Conservation (phyloP, 1,284 basidiomycete genomes). For the Bjerkandera adusta region DNA sequence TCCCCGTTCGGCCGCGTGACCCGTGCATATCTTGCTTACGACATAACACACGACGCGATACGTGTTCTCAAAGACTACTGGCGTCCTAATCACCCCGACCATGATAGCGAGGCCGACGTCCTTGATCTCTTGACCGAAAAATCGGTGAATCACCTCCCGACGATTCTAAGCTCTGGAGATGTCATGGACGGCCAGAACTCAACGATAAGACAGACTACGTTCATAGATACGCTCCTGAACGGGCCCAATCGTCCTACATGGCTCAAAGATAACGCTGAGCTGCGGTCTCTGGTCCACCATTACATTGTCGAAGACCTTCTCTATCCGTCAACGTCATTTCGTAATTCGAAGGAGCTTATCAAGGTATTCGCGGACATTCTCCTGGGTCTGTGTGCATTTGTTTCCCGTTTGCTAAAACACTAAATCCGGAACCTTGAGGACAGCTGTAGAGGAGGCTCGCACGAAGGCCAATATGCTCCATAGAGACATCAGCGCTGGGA, state of each 20-base stretch:
- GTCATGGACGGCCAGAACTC: not conserved
- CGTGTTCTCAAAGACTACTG: not conserved
- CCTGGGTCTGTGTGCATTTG: not conserved
- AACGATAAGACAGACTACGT: not conserved
- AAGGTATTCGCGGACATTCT: not conserved
- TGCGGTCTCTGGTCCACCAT: not conserved
- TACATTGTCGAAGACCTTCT: not conserved
- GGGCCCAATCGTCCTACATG: not conserved
- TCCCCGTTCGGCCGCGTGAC: conserved; percentile 1
- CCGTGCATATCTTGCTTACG: conserved; percentile 1
- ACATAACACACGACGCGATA: not conserved
- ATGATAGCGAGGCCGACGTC: not conserved
- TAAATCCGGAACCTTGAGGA: not conserved
- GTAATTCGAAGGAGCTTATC: not conserved
- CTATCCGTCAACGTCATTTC: not conserved
- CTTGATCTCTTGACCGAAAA: not conserved
- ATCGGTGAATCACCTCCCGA: not conserved
- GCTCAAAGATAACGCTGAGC: not conserved
- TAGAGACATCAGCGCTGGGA: conserved; percentile 1
- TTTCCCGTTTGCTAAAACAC: not conserved
- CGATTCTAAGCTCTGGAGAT: not conserved
- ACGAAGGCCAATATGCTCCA: not conserved
- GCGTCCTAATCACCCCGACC: not conserved
- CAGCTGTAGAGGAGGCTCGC: not conserved
- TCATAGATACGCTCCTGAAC: no score